Conservation (phyloP, 768 basidiomycete genomes). For the Podaxis pistillaris region DNA sequence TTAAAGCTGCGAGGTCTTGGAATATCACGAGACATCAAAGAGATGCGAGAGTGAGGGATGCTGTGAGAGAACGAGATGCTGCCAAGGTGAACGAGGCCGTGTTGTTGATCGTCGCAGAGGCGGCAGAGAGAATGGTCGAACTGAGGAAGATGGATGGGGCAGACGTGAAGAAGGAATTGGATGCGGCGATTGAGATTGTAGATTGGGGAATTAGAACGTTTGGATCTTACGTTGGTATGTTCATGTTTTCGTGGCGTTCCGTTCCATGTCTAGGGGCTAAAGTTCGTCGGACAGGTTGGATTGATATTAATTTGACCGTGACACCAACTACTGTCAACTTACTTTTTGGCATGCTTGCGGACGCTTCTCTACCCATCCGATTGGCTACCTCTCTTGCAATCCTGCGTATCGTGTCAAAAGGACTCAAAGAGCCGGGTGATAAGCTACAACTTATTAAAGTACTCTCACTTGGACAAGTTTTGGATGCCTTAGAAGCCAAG, state of each 20-base stretch:
- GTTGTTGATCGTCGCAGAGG: slow-evolving; percentile 76
- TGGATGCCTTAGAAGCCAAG: slow-evolving; percentile 78
- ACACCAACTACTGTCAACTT: slow-evolving; percentile 86
- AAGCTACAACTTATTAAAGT: slow-evolving; percentile 90
- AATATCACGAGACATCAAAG: slow-evolving; percentile 69
- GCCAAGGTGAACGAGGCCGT: slow-evolving; percentile 83
- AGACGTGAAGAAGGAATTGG: slow-evolving; percentile 46
- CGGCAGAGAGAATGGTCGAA: slow-evolving; percentile 53
- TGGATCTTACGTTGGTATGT: slow-evolving; percentile 91
- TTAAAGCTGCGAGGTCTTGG: slow-evolving; percentile 83
- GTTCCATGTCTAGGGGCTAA: background rate
- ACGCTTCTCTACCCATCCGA: slow-evolving; percentile 75
- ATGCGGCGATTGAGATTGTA: slow-evolving; percentile 70
- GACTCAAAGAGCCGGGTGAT: slow-evolving; percentile 86
- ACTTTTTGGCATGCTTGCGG: slow-evolving; percentile 79
- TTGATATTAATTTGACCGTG: slow-evolving; percentile 95
- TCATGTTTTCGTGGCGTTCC: background rate
- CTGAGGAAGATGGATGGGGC: slow-evolving; percentile 47
- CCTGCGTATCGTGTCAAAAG: slow-evolving; percentile 84
- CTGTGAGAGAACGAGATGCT: slow-evolving; percentile 88
- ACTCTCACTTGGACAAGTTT: slow-evolving; percentile 78
- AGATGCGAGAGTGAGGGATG: slow-evolving; percentile 85
- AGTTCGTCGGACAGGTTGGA: slow-evolving; percentile 73
- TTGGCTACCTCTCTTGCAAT: slow-evolving; percentile 81
- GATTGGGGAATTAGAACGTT: slow-evolving; percentile 94